Percentiles rank a stretch among this genome's conserved stretches.
phyloP scores from a whole-genome alignment of 768 basidiomycete species.

The Tulasnella sp. region DNA sequence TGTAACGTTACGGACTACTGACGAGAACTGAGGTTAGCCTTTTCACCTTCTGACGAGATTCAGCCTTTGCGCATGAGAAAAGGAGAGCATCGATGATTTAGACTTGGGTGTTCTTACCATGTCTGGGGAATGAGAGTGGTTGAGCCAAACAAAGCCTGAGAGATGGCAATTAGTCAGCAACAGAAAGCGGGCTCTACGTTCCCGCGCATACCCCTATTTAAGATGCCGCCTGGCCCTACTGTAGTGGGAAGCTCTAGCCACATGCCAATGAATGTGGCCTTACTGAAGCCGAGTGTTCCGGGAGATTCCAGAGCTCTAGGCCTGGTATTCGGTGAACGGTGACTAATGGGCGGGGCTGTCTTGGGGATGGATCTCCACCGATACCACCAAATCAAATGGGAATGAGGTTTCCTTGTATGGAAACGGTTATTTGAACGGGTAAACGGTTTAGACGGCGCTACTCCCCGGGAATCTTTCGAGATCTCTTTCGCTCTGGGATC shows the following conservation, averaged over 20 bases:
- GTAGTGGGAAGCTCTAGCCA: background rate
- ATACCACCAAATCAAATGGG: background rate
- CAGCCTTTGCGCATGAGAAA: too few relatives aligned
- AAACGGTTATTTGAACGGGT: too few relatives aligned
- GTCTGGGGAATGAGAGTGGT: background rate
- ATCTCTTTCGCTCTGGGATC: background rate
- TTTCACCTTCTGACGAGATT: too few relatives aligned
- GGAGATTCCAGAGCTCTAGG: background rate
- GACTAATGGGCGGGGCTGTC: too few relatives aligned
- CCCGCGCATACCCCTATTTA: background rate
- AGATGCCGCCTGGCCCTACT: background rate
- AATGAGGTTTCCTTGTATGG: too few relatives aligned
- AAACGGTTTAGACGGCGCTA: background rate
- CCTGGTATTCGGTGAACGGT: background rate
- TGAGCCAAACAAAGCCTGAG: background rate
- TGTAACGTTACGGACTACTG: conserved; percentile 84
- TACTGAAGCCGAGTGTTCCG: background rate
- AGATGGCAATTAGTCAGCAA: background rate
- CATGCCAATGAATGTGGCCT: background rate
- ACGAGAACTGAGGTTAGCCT: background rate
- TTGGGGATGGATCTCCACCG: too few relatives aligned
- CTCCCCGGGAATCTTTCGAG: background rate
- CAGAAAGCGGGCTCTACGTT: background rate
- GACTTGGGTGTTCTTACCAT: background rate
- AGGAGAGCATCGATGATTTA: background rate